Percentiles rank a stretch among this genome's conserved stretches.
phyloP scores from a whole-genome alignment of 768 basidiomycete genomes.

The Botryobasidium botryosum region DNA sequence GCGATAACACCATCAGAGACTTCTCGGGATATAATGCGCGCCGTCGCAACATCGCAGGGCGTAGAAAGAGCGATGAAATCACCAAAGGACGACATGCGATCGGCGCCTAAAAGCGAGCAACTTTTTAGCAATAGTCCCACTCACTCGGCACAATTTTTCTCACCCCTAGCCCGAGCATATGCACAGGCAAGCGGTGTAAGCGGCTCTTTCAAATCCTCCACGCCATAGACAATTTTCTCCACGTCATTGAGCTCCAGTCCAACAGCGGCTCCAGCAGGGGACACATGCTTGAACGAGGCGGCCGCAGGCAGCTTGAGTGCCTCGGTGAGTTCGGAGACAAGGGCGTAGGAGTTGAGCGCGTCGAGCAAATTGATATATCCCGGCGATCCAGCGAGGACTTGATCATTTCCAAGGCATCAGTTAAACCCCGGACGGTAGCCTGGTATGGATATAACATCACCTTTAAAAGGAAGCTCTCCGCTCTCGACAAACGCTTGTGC shows the following conservation, averaged over 20 bases:
- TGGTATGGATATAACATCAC: slow-evolving; percentile 31
- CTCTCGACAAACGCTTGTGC: slow-evolving; percentile 87
- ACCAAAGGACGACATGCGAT: slow-evolving; percentile 98
- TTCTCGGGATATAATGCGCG: slow-evolving; percentile 93
- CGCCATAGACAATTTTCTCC: slow-evolving; percentile 90
- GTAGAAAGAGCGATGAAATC: slow-evolving; percentile 95
- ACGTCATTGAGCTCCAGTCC: slow-evolving; percentile 65
- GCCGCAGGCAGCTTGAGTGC: slow-evolving; percentile 84
- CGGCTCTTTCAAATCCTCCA: slow-evolving; percentile 83
- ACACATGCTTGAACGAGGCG: slow-evolving; percentile 99
- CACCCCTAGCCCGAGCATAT: slow-evolving; percentile 90
- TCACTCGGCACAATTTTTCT: slow-evolving; percentile 12
- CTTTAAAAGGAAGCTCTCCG: slow-evolving; percentile 87
- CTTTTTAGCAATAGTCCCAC: background rate
- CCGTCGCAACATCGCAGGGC: slow-evolving; percentile 84
- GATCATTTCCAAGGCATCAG: background rate
- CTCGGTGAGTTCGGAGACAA: slow-evolving; percentile 85
- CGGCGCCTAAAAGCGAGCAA: slow-evolving; percentile 43
- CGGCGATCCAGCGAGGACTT: slow-evolving; percentile 84
- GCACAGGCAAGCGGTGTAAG: slow-evolving; percentile 81
- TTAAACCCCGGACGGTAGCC: background rate
- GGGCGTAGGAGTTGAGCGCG: slow-evolving; percentile 89
- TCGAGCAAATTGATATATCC: slow-evolving; percentile 98
- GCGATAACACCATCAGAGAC: slow-evolving; percentile 98
- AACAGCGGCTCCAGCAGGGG: slow-evolving; percentile 92